phyloP scores from a whole-genome alignment of 805 yeast species.

The Candida sphagnicola region DNA sequence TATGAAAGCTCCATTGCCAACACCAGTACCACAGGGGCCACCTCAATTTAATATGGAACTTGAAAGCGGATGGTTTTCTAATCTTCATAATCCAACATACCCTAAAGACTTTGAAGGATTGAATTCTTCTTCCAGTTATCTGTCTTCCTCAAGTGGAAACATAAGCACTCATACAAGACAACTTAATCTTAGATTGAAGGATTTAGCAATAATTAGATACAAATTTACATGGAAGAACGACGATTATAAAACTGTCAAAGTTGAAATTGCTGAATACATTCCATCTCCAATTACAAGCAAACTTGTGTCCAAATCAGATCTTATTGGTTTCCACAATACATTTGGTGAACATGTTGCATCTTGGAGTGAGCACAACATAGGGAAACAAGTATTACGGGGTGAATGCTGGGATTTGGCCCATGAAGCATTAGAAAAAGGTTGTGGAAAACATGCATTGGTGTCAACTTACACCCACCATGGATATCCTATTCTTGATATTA shows the following conservation, averaged over 20 bases:
- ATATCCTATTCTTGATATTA: conserved; percentile 29
- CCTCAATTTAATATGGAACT: conserved; percentile 43
- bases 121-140: conserved; percentile 24
- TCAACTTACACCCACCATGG: conserved; percentile 48
- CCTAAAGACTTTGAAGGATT: conserved; percentile 38
- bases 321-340: conserved; percentile 29
- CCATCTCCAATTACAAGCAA: conserved; percentile 40
- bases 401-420: conserved; percentile 62
- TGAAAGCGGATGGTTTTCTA: conserved; percentile 44
- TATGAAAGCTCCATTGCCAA: conserved; percentile 10
- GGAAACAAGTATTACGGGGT: conserved; percentile 49
- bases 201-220: conserved; percentile 35
- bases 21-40: conserved; percentile 13
- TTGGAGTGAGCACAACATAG: conserved; percentile 49
- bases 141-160: conserved; percentile 7
- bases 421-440: conserved; percentile 49
- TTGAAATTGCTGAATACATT: conserved; percentile 24
- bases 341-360: conserved; percentile 52
- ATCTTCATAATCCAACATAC: conserved; percentile 19
- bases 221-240: conserved; percentile 38
- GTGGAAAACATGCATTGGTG: conserved; percentile 57
- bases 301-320: conserved; percentile 26
- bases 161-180: conserved; percentile 16
- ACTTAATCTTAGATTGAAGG: conserved; percentile 37
- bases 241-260: conserved; percentile 17